Base-by-base conservation (phyloP, 176 grass and related monocot species). In the Musa schizocarpa region DNA sequence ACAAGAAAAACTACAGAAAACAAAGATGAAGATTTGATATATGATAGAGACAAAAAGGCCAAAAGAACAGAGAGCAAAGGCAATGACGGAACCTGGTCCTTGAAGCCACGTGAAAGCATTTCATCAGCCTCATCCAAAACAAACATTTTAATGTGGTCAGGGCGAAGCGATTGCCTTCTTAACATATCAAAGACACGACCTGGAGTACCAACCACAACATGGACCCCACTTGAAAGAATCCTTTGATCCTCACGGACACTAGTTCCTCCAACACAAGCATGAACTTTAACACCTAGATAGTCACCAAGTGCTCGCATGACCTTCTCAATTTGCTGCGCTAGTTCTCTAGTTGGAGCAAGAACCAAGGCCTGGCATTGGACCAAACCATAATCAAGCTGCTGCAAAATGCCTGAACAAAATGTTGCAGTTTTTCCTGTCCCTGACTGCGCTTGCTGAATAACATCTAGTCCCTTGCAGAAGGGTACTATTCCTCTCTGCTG, bases 121-220 rank as follows among this genome's bases (percentile, higher is more conserved):
- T 95, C 91, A 83, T 90, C 91, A 71, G 91, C 91, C 78, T 95
- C 91, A 84, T 95, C 91, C 78, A 95, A 21, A 54, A 90, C 91
- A 82, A 90, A 95, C 87, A 95, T 95, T 72, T 82, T 95, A 50
- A 95, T 95, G 52, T 79, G 14, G 20, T 95, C 87, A 0, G 91
- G 82, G 13, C 87, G 87, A 5, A 90, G 85, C 0, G 91, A 87
- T n/a, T 88, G 83, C 77, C 91, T 83, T 13, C 91, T 75, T 43
- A 90, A 13, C 91, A 95, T 95, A 55, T 95, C 87, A 34, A 88
- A 95, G 53, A 90, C 91, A 82, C 88, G 85, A 2, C 91, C 91
- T 56, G 91, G 91, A 69, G 92, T 95, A 13, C 87, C 92, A 21
- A 95, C 88, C 74, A 94, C 91, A 69, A 90, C 91, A 77, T 94